phyloP scores from a whole-genome alignment of 495 filamentous ascomycete genomes.

The Lichenothelia convexa region DNA sequence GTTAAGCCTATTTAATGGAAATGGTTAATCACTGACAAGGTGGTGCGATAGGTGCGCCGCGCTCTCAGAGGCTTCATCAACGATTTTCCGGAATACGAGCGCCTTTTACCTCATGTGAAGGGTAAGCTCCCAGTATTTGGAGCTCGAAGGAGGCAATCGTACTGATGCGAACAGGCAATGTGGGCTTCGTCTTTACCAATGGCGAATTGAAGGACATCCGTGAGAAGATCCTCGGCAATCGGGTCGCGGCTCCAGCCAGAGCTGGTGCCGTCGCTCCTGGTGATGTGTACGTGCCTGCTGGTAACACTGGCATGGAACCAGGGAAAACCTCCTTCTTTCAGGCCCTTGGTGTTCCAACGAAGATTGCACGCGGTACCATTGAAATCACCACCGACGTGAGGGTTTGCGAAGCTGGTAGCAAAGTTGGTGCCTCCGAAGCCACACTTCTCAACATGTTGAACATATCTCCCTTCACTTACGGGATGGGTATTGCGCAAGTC shows the following conservation, averaged over 20 bases:
- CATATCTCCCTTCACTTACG: slow-evolving; percentile 99
- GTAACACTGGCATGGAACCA: slow-evolving; percentile 99
- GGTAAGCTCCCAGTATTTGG: slow-evolving; percentile 26
- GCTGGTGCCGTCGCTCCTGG: slow-evolving; percentile 83
- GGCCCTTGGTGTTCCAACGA: slow-evolving; percentile 99
- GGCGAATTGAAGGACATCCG: slow-evolving; percentile 75
- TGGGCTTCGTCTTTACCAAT: slow-evolving; percentile 99
- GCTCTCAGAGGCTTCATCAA: slow-evolving; percentile 85
- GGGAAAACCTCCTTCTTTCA: slow-evolving; percentile 99
- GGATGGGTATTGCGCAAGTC: slow-evolving; percentile 87
- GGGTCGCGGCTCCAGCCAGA: slow-evolving; percentile 91
- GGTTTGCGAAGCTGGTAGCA: slow-evolving; percentile 79
- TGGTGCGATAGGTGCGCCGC: slow-evolving; percentile 71
- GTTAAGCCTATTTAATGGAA: too few species aligned
- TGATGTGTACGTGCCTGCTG: slow-evolving; percentile 84
- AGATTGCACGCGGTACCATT: slow-evolving; percentile 99
- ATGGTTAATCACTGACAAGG: background rate
- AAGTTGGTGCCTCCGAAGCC: slow-evolving; percentile 97
- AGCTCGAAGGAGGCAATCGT: background rate
- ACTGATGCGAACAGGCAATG: slow-evolving; percentile 40
- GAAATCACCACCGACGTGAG: slow-evolving; percentile 98
- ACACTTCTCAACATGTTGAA: slow-evolving; percentile 98
- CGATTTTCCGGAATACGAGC: slow-evolving; percentile 92
- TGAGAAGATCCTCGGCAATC: slow-evolving; percentile 88
- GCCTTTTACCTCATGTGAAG: slow-evolving; percentile 84